A percentile compares a stretch with the other conserved stretches of the same genome.
Evolutionary conservation across 2,329 filamentous ascomycete species (phyloP).

Genomic region (Coniosporium tulheliwenetii): DNA sequence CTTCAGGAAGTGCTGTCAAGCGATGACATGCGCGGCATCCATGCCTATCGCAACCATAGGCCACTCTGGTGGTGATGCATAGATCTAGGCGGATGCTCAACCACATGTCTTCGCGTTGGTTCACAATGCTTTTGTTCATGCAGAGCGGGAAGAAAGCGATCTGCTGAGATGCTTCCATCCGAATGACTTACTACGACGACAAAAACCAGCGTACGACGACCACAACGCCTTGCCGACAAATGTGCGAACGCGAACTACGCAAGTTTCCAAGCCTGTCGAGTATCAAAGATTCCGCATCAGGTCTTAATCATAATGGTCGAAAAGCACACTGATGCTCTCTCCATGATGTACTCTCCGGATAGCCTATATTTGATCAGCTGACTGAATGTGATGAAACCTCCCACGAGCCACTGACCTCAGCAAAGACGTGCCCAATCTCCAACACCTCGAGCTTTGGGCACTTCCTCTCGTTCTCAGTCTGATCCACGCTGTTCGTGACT

Average conservation of each 20-base stretch:
- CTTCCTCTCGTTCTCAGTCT: conserved; percentile 58
- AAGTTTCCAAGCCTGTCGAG: neutral
- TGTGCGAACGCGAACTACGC: neutral
- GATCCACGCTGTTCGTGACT: conserved; percentile 89
- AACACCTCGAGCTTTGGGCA: conserved; percentile 86
- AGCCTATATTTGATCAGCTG: conserved; percentile 31
- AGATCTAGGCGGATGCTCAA: too few relatives aligned
- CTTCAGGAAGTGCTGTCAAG: too few relatives aligned
- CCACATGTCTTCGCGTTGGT: too few relatives aligned
- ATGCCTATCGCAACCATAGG: too few relatives aligned
- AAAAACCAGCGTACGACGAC: too few relatives aligned
- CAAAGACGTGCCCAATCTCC: conserved; percentile 78
- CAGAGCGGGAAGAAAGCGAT: neutral
- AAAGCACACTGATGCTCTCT: conserved; percentile 92
- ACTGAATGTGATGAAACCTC: conserved; percentile 8
- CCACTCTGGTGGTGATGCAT: too few relatives aligned
- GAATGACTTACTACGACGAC: too few relatives aligned
- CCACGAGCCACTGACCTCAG: conserved; percentile 44
- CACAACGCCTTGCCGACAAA: neutral
- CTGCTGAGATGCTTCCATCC: too few relatives aligned
- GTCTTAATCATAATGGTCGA: conserved; percentile 49
- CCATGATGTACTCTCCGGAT: conserved; percentile 94
- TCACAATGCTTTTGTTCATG: neutral
- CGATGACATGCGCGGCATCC: too few relatives aligned
- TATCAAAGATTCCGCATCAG: conserved; percentile 19